A percentile compares a stretch with the other conserved stretches of the same genome.
These are phyloP conservation scores for Fraxinus sp. DNA, from an alignment of 305 asterid species.

Conservation along the genomic window DNA sequence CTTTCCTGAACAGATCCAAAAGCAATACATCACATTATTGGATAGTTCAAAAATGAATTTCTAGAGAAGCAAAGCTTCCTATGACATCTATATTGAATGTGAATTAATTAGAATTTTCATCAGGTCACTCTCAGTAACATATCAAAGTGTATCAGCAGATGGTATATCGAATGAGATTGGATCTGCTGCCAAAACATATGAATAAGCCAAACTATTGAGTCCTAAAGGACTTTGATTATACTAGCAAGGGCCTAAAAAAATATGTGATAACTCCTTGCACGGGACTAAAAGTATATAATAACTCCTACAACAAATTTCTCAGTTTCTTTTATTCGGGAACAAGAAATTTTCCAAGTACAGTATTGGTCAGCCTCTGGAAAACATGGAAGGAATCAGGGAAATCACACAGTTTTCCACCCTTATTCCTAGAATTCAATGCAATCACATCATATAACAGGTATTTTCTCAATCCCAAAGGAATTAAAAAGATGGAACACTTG, in stretches of 20 bases:
- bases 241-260: conserved; percentile 18
- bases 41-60: conserved; percentile 14
- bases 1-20: conserved; percentile 60
- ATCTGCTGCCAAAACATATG: neutral
- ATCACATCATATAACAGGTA: conserved; percentile 4
- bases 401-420: neutral
- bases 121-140: conserved; percentile 18
- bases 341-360: conserved; percentile 1
- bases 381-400: conserved; percentile 23
- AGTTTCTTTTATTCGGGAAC: conserved; percentile 6
- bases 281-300: neutral
- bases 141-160: neutral
- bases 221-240: conserved; percentile 3
- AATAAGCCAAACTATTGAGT: conserved; percentile 10
- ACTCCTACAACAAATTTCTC: neutral
- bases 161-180: neutral
- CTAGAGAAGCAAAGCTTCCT: conserved; percentile 17
- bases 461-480: conserved; percentile 19
- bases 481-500: conserved; percentile 8
- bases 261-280: conserved; percentile 11
- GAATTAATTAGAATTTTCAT: conserved; percentile 5
- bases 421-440: conserved; percentile 18
- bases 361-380: conserved; percentile 10
- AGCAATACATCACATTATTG: conserved; percentile 24
- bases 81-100: conserved; percentile 22